These are phyloP conservation scores for Leonotis leonurus DNA, from an alignment of 257 asterid species.

Conservation along the genomic window DNA sequence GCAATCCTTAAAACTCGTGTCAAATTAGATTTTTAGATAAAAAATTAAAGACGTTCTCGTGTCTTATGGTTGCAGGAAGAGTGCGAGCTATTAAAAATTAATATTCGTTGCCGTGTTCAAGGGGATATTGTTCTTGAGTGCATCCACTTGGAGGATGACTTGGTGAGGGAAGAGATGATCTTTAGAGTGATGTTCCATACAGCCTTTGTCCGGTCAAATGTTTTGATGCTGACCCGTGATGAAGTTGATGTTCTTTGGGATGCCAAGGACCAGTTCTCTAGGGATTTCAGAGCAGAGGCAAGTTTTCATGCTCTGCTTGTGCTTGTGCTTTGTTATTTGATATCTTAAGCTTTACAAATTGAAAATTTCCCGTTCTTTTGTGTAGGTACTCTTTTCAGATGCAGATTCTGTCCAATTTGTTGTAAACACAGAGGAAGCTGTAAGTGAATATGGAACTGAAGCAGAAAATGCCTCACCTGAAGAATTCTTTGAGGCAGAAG, in stretches of 20 bases:
- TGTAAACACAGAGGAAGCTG: constrained; percentile 42
- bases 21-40: constrained; percentile 1
- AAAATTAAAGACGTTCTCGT: constrained; percentile 21
- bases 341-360: constrained; percentile 35
- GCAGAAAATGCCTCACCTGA: constrained; percentile 66
- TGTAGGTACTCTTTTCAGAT: constrained; percentile 86
- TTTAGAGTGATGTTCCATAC: constrained; percentile 93
- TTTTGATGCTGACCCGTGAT: constrained; percentile 71
- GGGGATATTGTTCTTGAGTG: constrained; percentile 96
- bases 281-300: constrained; percentile 93
- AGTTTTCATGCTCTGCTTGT: constrained; percentile 31
- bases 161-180: constrained; percentile 79
- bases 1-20: constrained; percentile 19
- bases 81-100: constrained; percentile 72
- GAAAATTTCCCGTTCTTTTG: constrained; percentile 29
- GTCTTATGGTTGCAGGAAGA: constrained; percentile 64
- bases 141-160: constrained; percentile 81
- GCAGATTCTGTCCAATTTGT: constrained; percentile 62
- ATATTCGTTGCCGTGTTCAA: constrained; percentile 66
- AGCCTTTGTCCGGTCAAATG: constrained; percentile 80
- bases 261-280: constrained; percentile 64
- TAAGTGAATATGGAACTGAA: constrained; percentile 62
- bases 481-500: constrained; percentile 95
- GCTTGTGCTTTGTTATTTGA: constrained; percentile 24
- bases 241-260: constrained; percentile 93